Evolutionary conservation across 2,329 filamentous ascomycete genomes (phyloP), one percentile per base, ranked within the genome.

Genomic region (Neofusicoccum parvum): DNA sequence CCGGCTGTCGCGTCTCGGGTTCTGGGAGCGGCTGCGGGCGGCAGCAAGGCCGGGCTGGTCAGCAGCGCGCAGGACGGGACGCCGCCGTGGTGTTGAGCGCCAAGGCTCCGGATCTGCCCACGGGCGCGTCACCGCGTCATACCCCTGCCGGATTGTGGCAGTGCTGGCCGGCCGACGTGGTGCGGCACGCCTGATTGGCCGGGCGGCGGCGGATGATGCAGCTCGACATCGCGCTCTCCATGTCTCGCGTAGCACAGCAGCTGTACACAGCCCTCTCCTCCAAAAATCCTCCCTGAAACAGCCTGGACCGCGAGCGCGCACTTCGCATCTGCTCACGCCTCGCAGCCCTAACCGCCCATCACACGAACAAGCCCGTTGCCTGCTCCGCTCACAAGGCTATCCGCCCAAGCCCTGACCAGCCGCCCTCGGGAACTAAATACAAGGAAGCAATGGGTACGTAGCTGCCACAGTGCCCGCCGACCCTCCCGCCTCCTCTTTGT

Each of bases 361-460:
- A 23, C 39, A 23, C 39, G 41, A 20, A 23, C 10, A n/a, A 37
- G 36, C 53, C 53, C 53, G 53, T 14, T 41, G 53, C 53, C 53
- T 11, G 23, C 53, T 43, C 10, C 43, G 53, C 53, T 56, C 34
- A 56, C 53, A 34, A 17, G 34, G 34, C 50, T 34, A 37, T 27
- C 14, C 17, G 34, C 34, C 50, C 36, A 5, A 12, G 34, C 20
- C 34, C 50, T 23, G 9, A 34, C 10, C 32, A 4, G 9, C 50
- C 34, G 14, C 4, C 14, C 36, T 20, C 51, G 37, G 37, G 17
- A 43, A 59, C 54, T 46, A 45, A 59, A 59, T 56, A 56, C 51
- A 56, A 56, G 51, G 51, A 56, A 54, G 41, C 41, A 34, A 65
- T 65, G 62, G 51, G 62, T 65, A 65, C 34, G 62, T 63, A 41